phyloP scores from a whole-genome alignment of 1,284 basidiomycete genomes.

The Tilletia caries region DNA sequence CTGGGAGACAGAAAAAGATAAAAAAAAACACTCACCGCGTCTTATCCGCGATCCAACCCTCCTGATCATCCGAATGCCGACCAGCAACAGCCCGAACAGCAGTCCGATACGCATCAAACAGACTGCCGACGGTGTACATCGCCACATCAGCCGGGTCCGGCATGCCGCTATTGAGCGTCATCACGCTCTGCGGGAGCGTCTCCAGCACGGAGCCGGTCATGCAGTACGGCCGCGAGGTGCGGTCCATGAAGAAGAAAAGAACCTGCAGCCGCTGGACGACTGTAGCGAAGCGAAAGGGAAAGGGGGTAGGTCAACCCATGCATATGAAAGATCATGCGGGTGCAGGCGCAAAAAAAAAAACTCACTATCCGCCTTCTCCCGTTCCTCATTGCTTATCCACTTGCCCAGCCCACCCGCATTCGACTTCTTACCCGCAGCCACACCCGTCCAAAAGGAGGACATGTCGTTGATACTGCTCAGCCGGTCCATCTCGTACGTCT shows the following conservation, averaged over 20 bases:
- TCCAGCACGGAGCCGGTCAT: constrained; percentile 8
- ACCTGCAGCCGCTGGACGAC: constrained; percentile 6
- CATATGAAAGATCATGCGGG: no score
- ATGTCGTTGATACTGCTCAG: background rate
- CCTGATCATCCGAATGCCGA: background rate
- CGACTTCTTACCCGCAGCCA: background rate
- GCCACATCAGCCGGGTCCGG: constrained; percentile 8
- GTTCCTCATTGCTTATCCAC: constrained; percentile 2
- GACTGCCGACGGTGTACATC: background rate
- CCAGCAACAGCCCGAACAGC: background rate
- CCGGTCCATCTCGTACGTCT: constrained; percentile 3
- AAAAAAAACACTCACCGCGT: background rate
- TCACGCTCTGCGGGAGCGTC: constrained; percentile 1
- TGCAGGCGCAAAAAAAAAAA: background rate
- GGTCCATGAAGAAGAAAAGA: constrained; percentile 8
- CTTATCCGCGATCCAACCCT: background rate
- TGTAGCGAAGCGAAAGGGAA: no score
- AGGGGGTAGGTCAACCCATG: no score
- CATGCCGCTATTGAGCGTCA: constrained; percentile 1
- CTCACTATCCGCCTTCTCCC: constrained; percentile 7
- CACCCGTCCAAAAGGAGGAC: constrained; percentile 2
- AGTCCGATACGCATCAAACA: constrained; percentile 9
- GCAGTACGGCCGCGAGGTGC: background rate
- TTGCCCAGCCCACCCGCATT: background rate
- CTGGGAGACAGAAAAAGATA: background rate